Evolutionary conservation across 805 yeast genomes (phyloP), one percentile per base, ranked within the genome.

Genomic region (Candida xyloterini): DNA sequence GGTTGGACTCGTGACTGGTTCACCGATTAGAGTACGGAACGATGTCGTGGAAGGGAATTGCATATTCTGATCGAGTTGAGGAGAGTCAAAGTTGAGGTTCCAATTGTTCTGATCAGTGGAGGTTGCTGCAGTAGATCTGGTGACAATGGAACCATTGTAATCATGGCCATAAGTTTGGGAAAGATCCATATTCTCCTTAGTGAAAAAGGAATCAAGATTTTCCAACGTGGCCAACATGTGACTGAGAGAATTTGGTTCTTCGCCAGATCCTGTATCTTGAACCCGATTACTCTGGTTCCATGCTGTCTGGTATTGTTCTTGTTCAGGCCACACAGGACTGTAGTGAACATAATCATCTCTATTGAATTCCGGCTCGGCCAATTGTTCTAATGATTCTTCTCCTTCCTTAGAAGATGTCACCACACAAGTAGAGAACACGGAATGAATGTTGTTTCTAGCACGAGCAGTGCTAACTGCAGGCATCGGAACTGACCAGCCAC

Each of bases 401-500:
- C 59, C 67, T 23, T 63, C 66, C 25, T 67, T 76, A 8, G 59
- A 62, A 4, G 59, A 57, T 1, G 73, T 47, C 3, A 71, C 68
- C 1, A 76, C 74, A 56, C 97, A 91, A 0, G 96, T 86, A 22
- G 89, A 79, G 57, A 86, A 93, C 3, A 93, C 98, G 0, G 98
- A 90, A 60, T 93, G 98, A 1, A 93, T 95, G 55, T 93, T 93
- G 57, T 86, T 87, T 49, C 97, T 70, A 1, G 98, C 86, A 11
- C 85, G 76, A 0, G 95, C 84, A 0, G 96, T 88, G 1, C 93
- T 82, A 30, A 88, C 79, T 0, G 91, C 86, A 2, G 99, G 96
- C 91, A 86, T 84, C 2, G 98, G 95, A 35, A 95, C 80, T 0
- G 96, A 82, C 99, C 99, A 93, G 1, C 99, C 99, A 54, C 84